Conservation (phyloP, 768 basidiomycete species). For the Kwoniella newhampshirensis region DNA sequence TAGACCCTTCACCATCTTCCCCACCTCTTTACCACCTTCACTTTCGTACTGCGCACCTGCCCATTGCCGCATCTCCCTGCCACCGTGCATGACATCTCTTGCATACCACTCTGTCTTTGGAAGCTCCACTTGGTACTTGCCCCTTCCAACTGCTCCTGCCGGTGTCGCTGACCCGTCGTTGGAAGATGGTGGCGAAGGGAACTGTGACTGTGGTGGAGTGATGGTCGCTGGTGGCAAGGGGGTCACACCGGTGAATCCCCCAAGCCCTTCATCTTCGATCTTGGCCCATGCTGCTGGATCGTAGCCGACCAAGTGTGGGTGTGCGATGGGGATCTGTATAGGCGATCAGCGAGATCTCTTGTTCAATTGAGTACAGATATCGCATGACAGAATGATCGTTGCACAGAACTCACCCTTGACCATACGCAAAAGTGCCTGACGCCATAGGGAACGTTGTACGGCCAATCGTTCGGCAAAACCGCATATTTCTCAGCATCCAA, state of each 20-base stretch:
- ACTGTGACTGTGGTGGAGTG: no score
- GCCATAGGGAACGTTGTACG: conserved; percentile 48
- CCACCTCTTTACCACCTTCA: conserved; percentile 46
- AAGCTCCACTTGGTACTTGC: not conserved
- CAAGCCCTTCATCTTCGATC: conserved; percentile 46
- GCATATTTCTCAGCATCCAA: conserved; percentile 41
- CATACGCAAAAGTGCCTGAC: conserved; percentile 49
- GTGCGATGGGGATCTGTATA: conserved; percentile 47
- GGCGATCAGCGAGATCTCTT: not conserved
- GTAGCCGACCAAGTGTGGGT: conserved; percentile 44
- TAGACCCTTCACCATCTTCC: conserved; percentile 44
- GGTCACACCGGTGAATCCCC: conserved; percentile 49
- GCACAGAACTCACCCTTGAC: conserved; percentile 41
- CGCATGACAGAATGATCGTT: not conserved
- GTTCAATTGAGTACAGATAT: not conserved
- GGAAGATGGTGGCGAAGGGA: not conserved
- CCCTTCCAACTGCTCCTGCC: not conserved
- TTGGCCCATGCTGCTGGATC: conserved; percentile 38
- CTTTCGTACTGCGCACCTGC: conserved; percentile 37
- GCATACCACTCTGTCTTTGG: conserved; percentile 26
- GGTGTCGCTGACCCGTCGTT: not conserved
- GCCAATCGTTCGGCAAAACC: conserved; percentile 52
- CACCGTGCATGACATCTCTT: conserved; percentile 27
- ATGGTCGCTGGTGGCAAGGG: conserved; percentile 12
- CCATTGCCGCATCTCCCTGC: conserved; percentile 30